Conservation (phyloP, 345 rosid species). For the Leavenworthia alabamica region DNA sequence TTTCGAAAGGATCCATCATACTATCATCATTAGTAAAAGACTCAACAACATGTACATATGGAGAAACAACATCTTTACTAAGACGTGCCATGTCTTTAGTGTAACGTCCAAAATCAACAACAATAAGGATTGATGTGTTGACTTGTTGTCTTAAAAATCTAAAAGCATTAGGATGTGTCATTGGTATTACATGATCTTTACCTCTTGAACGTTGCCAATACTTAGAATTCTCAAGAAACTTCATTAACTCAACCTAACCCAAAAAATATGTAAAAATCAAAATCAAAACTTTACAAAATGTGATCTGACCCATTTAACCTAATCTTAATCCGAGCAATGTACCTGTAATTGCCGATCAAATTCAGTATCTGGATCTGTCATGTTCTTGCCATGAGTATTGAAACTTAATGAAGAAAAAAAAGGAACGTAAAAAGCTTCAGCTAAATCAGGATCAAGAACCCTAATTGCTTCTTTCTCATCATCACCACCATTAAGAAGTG, state of each 20-base stretch:
- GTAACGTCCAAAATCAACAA: constrained; percentile 88
- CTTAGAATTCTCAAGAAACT: constrained; percentile 55
- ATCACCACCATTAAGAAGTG: constrained; percentile 50
- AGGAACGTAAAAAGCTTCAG: constrained; percentile 81
- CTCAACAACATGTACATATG: constrained; percentile 89
- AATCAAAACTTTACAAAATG: neutral
- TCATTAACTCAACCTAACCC: constrained; percentile 75
- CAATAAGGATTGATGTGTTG: constrained; percentile 80
- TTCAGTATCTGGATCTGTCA: constrained; percentile 95
- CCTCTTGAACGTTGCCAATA: constrained; percentile 94
- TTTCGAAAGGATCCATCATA: constrained; percentile 53
- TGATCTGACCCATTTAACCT: neutral
- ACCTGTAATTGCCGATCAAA: constrained; percentile 89
- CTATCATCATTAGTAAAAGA: constrained; percentile 46
- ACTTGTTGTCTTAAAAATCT: constrained; percentile 77
- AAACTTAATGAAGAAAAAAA: constrained; percentile 91
- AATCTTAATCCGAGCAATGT: neutral
- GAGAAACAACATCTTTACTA: constrained; percentile 84
- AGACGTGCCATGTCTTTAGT: constrained; percentile 62
- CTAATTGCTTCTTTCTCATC: constrained; percentile 60
- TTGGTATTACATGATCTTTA: constrained; percentile 91
- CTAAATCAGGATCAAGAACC: constrained; percentile 89
- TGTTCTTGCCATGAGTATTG: constrained; percentile 75
- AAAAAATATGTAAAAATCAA: no score
- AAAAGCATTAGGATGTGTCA: constrained; percentile 99